Percentiles rank a stretch among this genome's conserved stretches.
These are phyloP conservation scores for Obba rivulosa DNA, from an alignment of 768 basidiomycete species.

Conservation along the genomic window DNA sequence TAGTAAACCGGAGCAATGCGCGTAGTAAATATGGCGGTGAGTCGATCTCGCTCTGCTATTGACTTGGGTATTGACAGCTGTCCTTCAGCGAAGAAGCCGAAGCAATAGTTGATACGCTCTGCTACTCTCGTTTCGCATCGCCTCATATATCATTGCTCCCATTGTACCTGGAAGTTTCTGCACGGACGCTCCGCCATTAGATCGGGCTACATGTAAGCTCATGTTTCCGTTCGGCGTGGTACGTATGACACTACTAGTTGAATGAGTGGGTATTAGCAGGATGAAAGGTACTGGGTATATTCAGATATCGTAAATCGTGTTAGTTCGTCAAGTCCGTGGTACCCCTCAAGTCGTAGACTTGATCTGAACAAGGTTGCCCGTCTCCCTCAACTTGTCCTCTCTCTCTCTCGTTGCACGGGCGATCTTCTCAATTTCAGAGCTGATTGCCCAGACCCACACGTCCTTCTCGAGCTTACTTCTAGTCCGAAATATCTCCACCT, in stretches of 20 bases:
- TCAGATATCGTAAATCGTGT: not conserved
- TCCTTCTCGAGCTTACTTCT: conserved; percentile 87
- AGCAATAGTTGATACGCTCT: conserved; percentile 40
- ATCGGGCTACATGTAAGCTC: no score
- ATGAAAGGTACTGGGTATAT: not conserved
- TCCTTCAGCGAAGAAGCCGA: conserved; percentile 76
- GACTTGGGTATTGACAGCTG: conserved; percentile 20
- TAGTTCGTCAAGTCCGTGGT: no score
- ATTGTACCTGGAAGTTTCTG: conserved; percentile 3
- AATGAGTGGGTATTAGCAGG: not conserved
- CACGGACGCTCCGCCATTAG: no score
- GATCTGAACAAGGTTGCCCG: conserved; percentile 47
- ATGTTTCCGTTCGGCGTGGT: no score
- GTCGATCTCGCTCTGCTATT: conserved; percentile 18
- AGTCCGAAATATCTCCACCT: conserved; percentile 62
- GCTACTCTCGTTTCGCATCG: not conserved
- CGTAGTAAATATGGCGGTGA: conserved; percentile 92
- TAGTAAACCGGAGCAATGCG: conserved; percentile 73
- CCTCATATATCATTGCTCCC: conserved; percentile 2
- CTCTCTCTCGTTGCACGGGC: conserved; percentile 55
- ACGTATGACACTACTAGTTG: no score
- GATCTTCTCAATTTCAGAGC: conserved; percentile 82
- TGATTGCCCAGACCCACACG: conserved; percentile 92
- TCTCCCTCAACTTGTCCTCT: conserved; percentile 61
- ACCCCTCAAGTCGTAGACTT: not conserved